Base-by-base conservation (phyloP, 805 yeast species). In the Cyberlindnera americana region DNA sequence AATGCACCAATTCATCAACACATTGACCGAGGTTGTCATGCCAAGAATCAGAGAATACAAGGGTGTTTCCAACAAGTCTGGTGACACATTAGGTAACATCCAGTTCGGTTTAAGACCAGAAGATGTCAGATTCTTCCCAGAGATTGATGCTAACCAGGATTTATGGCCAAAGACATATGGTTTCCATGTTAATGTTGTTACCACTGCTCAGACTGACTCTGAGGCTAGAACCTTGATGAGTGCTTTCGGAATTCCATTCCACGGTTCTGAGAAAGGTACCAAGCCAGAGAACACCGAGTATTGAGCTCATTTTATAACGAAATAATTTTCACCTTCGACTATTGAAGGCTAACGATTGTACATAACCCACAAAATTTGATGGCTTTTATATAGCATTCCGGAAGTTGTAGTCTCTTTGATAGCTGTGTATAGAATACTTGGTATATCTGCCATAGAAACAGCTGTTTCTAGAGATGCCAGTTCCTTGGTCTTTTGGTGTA, bases 21-120 rank as follows among this genome's bases (percentile, higher is more conserved):
- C 98, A 1, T 67, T 93, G 52, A 80, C 95, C 2, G 99, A 93
- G 65, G 67, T 95, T 47, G 98, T 93, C 15, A 73, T 93, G 53
- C 99, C 99, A 33, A 78, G 96, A 63, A 78, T 90, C 41, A 82
- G 95, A 73, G 87, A 88, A 35, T 93, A 85, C 64, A 68, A 70
- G 49, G 97, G 97, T 35, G 70, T 93, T 37, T 74, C 78, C 23
- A 78, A 78, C 63, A 70, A 74, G 32, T 68, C 89, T 4, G 99
- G 98, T 45, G 97, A 90, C 62, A 71, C 74, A 38, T 75, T 72
- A 54, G 99, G 99, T 43, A 85, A 87, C 60, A 75, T 95, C 43
- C 74, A 93, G 9, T 81, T 93, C 57, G 96, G 96, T 32, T 64
- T 93, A 52, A 77, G 75, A 29, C 78, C 86, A 2, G 86, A 83